Evolutionary conservation across 768 basidiomycete genomes (phyloP).

Genomic region (Suillus placidus): DNA sequence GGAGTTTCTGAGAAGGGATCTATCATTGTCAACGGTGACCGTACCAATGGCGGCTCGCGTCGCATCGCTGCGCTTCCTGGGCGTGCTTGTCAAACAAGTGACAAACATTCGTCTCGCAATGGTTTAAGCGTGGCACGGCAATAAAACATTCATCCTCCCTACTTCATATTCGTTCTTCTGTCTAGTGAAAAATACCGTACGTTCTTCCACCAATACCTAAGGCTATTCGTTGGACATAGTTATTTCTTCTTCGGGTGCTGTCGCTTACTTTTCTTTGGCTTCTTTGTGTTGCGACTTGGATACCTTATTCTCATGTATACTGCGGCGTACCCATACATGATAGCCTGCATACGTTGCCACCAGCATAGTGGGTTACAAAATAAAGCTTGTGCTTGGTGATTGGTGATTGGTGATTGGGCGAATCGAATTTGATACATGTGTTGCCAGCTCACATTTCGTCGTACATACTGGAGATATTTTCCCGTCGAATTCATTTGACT

Average conservation of each 20-base stretch:
- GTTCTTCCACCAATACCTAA: conserved; percentile 6
- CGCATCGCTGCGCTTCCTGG: conserved; percentile 34
- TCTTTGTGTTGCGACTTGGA: neutral
- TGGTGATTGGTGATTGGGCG: neutral
- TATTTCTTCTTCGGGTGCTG: neutral
- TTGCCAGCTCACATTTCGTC: neutral
- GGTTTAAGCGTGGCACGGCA: neutral
- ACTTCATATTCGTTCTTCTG: neutral
- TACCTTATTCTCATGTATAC: conserved; percentile 7
- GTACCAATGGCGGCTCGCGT: conserved; percentile 24
- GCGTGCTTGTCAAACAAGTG: conserved; percentile 27
- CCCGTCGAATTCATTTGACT: neutral
- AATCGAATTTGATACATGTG: neutral
- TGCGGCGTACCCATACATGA: neutral
- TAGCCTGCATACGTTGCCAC: neutral
- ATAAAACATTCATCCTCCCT: neutral
- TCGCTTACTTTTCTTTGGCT: conserved; percentile 3
- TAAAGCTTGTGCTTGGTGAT: neutral
- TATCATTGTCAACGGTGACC: neutral
- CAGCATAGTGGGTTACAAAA: neutral
- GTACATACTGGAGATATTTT: neutral
- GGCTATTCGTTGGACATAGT: neutral
- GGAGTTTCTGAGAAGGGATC: conserved; percentile 26
- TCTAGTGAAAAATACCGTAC: neutral
- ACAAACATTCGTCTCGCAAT: neutral